These are phyloP conservation scores for Debaryomyces subglobosus DNA, from an alignment of 1,139 yeast species.

Conservation along the genomic window DNA sequence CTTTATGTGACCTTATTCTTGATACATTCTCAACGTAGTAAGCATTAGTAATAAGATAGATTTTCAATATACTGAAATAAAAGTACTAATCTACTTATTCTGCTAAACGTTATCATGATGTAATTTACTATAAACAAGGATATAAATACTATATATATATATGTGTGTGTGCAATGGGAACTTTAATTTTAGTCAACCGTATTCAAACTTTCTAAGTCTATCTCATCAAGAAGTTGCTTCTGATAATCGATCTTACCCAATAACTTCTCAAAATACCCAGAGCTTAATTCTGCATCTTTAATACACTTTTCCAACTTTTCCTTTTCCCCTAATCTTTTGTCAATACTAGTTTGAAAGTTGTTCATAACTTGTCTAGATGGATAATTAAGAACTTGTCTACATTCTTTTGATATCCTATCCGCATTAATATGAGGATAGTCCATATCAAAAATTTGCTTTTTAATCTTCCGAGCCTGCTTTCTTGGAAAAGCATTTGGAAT, in stretches of 20 bases:
- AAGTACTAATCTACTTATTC: not conserved
- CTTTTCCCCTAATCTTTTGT: slow-evolving; percentile 62
- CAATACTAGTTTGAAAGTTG: slow-evolving; percentile 72
- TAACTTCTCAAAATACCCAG: slow-evolving; percentile 61
- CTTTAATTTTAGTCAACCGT: slow-evolving; percentile 39
- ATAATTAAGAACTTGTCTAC: slow-evolving; percentile 74
- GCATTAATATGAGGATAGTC: slow-evolving; percentile 84
- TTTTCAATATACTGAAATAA: not conserved
- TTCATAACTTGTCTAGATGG: slow-evolving; percentile 85
- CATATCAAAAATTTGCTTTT: slow-evolving; percentile 57
- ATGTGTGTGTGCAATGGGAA: not conserved
- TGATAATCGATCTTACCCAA: slow-evolving; percentile 53
- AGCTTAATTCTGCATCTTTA: slow-evolving; percentile 60
- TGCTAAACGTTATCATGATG: not conserved
- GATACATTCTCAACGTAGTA: slow-evolving; percentile 24
- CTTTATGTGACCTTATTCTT: slow-evolving; percentile 25
- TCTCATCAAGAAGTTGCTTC: slow-evolving; percentile 45
- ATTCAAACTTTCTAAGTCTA: slow-evolving; percentile 56
- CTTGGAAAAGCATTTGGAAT: slow-evolving; percentile 89
- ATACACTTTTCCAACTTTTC: slow-evolving; percentile 56
- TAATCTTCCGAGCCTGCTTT: slow-evolving; percentile 75
- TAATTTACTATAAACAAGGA: slow-evolving; percentile 3
- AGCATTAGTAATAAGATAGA: not conserved
- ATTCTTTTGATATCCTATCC: slow-evolving; percentile 76
- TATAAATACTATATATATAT: slow-evolving; percentile 5